A percentile compares a stretch with the other conserved stretches of the same genome.
phyloP scores from a whole-genome alignment of 208 protist genomes.

The Porcisia hertigi region DNA sequence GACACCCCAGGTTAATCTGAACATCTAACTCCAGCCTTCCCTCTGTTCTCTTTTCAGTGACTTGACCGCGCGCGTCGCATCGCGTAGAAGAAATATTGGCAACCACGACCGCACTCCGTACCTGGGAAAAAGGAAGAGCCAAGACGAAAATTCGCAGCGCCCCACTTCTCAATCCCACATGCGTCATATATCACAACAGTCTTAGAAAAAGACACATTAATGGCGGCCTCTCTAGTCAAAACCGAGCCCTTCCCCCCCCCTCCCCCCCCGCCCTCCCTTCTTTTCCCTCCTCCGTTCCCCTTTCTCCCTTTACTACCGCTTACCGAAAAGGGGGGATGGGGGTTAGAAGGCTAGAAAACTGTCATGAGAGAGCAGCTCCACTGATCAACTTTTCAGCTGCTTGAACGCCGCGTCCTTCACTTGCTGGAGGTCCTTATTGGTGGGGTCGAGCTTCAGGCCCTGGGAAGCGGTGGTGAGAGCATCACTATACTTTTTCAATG shows the following conservation, averaged over 20 bases:
- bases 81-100: neutral
- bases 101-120: neutral
- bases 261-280: neutral
- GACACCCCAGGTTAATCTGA: too few relatives aligned
- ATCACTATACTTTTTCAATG: constrained; percentile 67
- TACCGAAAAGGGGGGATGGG: too few relatives aligned
- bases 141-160: neutral
- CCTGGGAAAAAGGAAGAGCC: neutral
- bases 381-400: constrained; percentile 40
- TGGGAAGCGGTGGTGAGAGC: constrained; percentile 53
- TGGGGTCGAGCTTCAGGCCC: constrained; percentile 66
- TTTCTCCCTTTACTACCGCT: neutral
- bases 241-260: neutral
- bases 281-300: too few relatives aligned
- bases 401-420: constrained; percentile 66
- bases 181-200: neutral
- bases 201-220: neutral
- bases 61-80: neutral
- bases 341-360: too few relatives aligned
- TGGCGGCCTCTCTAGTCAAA: neutral
- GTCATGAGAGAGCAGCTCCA: too few relatives aligned
- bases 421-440: constrained; percentile 67
- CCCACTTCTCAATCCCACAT: neutral
- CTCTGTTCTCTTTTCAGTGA: neutral
- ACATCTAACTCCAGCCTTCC: too few relatives aligned